Base-by-base conservation (phyloP, 495 filamentous ascomycete genomes). In the Tuber aestivum region DNA sequence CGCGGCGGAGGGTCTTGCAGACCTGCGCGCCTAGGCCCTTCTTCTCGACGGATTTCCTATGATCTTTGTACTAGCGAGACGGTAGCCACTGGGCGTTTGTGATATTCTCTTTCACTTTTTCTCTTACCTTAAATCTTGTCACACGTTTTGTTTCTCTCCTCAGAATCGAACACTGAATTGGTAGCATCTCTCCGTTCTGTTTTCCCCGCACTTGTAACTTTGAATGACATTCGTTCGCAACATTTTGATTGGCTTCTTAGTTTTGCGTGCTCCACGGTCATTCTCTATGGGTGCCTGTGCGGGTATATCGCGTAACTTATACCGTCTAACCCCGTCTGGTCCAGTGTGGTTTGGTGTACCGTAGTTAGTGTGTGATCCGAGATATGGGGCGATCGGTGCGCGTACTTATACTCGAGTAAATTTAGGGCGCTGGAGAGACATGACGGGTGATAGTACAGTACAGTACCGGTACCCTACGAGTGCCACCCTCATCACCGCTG, bases 1-100 rank as follows among this genome's bases (percentile, higher is more conserved):
- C 18, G 61, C 73, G 72, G 71, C 68, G 38, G 75, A 74, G 27
- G 73, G 72, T 41, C 68, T 79, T 73, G 73, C 80, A 10, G 79
- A 73, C 21, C 48, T 79, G 27, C 41, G 72, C 70, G 81, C 82
- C 61, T 82, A 82, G 77, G 65, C 38, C 70, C n/a, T n/a, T 23
- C 35, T 21, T 71, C 71, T 35, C 70, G 37, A 38, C 21, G 32
- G 32, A 70, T 38, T 41, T 9, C 23, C 42, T 48, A 42, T 42
- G 56, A 71, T 70, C 44, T 73, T 73, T 73, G 37, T 42, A n/a
- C 32, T 38, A 21, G n/a, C 23, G 32, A 35, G 70, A 32, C 41
- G 35, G 50, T 65, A 23, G 48, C 18, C 69, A 41, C 20, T 68
- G 41, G 21, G 70, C 69, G 50, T 41, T 77, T 76, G 41, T 32